A percentile compares a stretch with the other conserved stretches of the same genome.
These are phyloP conservation scores for Quercus rubra DNA, from an alignment of 306 rosid genomes.

Conservation along the genomic window DNA sequence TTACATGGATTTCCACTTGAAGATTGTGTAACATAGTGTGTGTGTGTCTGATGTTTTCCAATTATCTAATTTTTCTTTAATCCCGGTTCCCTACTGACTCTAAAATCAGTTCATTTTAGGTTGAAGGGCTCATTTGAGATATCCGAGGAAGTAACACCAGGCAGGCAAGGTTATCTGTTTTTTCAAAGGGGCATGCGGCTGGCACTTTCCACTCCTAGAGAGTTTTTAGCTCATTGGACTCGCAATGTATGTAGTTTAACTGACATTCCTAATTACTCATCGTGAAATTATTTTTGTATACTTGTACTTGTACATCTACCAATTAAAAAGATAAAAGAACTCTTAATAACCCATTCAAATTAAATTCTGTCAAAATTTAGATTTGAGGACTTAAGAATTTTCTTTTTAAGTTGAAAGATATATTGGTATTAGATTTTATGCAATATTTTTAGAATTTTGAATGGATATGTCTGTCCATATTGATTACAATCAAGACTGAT, in stretches of 20 bases:
- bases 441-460: not conserved
- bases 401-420: not conserved
- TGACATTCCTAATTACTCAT: not conserved
- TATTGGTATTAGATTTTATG: not conserved
- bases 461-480: not conserved
- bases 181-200: not conserved
- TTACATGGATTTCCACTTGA: not conserved
- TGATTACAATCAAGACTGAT: not conserved
- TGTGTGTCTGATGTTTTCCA: not conserved
- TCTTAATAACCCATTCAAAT: not conserved
- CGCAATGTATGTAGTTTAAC: not conserved
- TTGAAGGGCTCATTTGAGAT: not conserved
- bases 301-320: not conserved
- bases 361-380: not conserved
- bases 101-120: not conserved
- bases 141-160: not conserved
- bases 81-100: not conserved
- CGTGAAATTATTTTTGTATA: not conserved
- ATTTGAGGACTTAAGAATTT: not conserved
- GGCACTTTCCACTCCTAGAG: not conserved
- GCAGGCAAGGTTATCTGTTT: not conserved
- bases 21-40: not conserved
- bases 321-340: not conserved
- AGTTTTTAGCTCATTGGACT: not conserved
- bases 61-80: not conserved